Evolutionary conservation across 1,284 basidiomycete species (phyloP), one percentile per base, ranked within the genome.

Genomic region (Leccinum griseonigrum): DNA sequence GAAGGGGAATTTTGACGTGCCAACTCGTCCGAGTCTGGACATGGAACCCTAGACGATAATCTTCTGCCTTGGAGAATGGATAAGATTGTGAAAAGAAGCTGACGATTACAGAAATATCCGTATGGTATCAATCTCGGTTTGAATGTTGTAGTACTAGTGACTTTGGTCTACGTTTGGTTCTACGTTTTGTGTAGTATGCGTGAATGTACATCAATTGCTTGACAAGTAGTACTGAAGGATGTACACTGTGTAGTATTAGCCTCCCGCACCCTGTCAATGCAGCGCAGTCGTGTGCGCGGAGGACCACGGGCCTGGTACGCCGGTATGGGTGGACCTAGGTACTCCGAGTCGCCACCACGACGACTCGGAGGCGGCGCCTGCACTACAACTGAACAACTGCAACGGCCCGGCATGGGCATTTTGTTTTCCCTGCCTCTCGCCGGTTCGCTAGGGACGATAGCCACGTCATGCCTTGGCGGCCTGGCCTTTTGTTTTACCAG

Each of bases 391-490:
- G 18, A 38, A 38, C 36, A 16, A 16, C 36, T 16, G 14, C 14
- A 14, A 16, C 36, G 36, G 14, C 34, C 34, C 34, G 77, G 64
- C 61, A 92, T 93, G 91, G 91, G 91, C 58, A 80, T 93, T 7
- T 78, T 97, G 54, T 76, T 98, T 60, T 97, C 95, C 56, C 81
- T 99, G 28, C 96, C 97, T 10, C 75, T 98, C 28, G 85, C 92
- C 54, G 94, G 95, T 55, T 82, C 87, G 14, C 75, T 93, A 52
- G 85, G 87, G 36, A 85, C 92, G 0, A 81, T 97, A 54, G 93
- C 83, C 1, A 83, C 91, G 22, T 94, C 95, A 75, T 90, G 89
- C 68, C 77, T 93, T 29, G 90, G 90, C 13, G 94, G 94, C 59
- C 73, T 94, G 50, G 90, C 91, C 0, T 93, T 91, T 76, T 92